phyloP scores from a whole-genome alignment of 2,329 filamentous ascomycete species.

The Sclerotinia nivalis region DNA sequence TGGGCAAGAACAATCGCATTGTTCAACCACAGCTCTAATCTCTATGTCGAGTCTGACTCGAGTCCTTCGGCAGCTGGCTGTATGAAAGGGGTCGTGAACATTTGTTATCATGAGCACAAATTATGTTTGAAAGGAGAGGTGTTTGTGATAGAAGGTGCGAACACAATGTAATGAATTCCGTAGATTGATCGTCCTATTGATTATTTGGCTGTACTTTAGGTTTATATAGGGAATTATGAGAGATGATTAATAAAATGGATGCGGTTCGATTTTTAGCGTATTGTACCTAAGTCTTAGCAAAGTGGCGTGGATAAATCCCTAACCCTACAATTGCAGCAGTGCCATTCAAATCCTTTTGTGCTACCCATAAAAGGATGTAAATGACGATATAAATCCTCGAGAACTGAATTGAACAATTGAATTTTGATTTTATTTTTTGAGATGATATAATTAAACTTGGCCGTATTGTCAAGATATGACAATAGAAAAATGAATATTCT shows the following conservation, averaged over 20 bases:
- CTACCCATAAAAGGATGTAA: constrained; percentile 1
- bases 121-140: not conserved
- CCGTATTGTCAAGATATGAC: not conserved
- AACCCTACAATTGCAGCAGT: not conserved
- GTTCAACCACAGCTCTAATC: not conserved
- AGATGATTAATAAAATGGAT: not conserved
- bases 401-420: not conserved
- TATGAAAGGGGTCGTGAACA: not conserved
- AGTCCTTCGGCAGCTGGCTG: not conserved
- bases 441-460: not conserved
- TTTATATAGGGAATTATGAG: too few species aligned
- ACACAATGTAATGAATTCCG: not conserved
- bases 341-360: not conserved
- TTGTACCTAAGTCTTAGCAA: not conserved
- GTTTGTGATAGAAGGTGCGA: not conserved
- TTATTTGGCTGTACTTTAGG: too few species aligned
- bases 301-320: not conserved
- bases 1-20: not conserved
- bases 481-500: not conserved
- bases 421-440: not conserved
- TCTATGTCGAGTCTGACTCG: not conserved
- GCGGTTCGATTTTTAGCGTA: not conserved
- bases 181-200: not conserved
- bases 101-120: not conserved
- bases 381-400: not conserved